These are phyloP conservation scores for Austropuccinia psidii DNA, from an alignment of 1,284 basidiomycete genomes.

Conservation along the genomic window DNA sequence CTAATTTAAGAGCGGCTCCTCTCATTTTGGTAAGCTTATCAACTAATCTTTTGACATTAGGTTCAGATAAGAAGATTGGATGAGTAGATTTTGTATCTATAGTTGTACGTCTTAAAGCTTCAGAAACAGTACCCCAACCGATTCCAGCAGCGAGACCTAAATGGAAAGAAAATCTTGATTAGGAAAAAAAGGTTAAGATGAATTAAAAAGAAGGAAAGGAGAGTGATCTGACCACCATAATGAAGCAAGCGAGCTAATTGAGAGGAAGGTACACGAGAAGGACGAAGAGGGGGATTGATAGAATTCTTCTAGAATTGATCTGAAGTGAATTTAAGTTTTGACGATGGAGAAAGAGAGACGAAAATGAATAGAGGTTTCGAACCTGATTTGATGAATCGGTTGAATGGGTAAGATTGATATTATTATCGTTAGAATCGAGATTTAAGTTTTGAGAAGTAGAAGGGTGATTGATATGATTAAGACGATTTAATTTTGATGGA, in stretches of 20 bases:
- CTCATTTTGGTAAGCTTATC: slow-evolving; percentile 89
- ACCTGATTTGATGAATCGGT: too few species aligned
- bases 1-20: slow-evolving; percentile 90
- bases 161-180: neutral
- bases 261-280: slow-evolving; percentile 78
- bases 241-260: slow-evolving; percentile 78
- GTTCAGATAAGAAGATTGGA: slow-evolving; percentile 65
- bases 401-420: too few species aligned
- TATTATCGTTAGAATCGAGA: too few species aligned
- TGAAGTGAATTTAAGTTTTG: too few species aligned
- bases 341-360: too few species aligned
- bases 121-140: slow-evolving; percentile 51
- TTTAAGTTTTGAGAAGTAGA: too few species aligned
- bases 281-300: slow-evolving; percentile 57
- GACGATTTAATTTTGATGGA: too few species aligned
- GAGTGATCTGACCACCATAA: slow-evolving; percentile 64
- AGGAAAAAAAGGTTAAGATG: neutral
- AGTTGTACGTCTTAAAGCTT: slow-evolving; percentile 49
- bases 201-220: neutral
- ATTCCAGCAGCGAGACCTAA: slow-evolving; percentile 51
- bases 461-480: too few species aligned
- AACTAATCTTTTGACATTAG: slow-evolving; percentile 81
- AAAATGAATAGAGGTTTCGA: too few species aligned
- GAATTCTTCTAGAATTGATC: too few species aligned
- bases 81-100: neutral